phyloP scores from a whole-genome alignment of 345 rosid genomes.

The Brassica cretica region DNA sequence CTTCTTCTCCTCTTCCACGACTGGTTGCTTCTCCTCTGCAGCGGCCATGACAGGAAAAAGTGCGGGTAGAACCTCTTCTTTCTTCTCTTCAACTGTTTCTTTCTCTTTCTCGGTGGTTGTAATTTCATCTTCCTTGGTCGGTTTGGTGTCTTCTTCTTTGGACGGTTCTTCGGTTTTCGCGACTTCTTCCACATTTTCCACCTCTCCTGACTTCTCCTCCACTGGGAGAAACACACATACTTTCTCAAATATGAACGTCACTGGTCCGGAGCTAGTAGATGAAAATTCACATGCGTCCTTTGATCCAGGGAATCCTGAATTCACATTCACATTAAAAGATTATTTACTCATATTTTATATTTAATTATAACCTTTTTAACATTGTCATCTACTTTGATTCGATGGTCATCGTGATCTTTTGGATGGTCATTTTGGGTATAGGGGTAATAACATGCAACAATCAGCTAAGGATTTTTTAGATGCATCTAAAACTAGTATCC shows the following conservation, averaged over 20 bases:
- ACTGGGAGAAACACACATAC: not conserved
- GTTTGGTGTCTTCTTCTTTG: not conserved
- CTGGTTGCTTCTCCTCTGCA: not conserved
- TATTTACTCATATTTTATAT: not conserved
- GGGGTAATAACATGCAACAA: not conserved
- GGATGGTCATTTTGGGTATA: not conserved
- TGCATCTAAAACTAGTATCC: not conserved
- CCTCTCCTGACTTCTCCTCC: not conserved
- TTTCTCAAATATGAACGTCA: not conserved
- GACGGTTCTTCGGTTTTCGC: not conserved
- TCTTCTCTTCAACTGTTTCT: constrained; percentile 1
- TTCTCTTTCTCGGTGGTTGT: not conserved
- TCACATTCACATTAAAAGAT: not conserved
- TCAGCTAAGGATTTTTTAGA: not conserved
- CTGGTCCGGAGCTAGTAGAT: not conserved
- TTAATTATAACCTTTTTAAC: not conserved
- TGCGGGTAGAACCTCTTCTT: not conserved
- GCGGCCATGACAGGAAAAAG: not conserved
- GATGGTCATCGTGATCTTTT: not conserved
- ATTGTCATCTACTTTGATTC: not conserved
- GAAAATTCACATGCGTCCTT: not conserved
- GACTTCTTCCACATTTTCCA: not conserved
- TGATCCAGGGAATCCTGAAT: not conserved
- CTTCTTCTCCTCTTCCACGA: not conserved
- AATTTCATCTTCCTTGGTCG: not conserved